Percentiles rank a stretch among this genome's conserved stretches.
phyloP scores from a whole-genome alignment of 148 eudicot species.

The Polygonum aviculare region DNA sequence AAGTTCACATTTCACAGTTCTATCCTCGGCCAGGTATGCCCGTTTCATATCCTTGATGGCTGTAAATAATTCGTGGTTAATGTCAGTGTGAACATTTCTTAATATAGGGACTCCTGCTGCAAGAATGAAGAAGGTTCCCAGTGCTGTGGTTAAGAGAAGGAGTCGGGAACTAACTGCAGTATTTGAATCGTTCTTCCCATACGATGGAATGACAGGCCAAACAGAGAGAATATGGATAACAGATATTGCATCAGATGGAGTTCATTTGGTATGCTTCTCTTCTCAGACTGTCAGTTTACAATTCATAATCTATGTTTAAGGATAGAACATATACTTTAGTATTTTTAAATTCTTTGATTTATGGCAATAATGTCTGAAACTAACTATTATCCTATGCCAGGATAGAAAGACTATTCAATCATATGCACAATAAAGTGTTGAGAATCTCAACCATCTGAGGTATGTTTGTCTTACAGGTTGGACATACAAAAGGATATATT shows the following conservation, averaged over 20 bases:
- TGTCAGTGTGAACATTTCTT: background rate
- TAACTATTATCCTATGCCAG: too few species aligned
- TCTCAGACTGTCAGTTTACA: background rate
- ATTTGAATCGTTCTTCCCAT: slow-evolving; percentile 86
- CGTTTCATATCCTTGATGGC: background rate
- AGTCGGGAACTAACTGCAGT: slow-evolving; percentile 88
- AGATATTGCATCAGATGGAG: slow-evolving; percentile 83
- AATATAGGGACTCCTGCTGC: slow-evolving; percentile 90
- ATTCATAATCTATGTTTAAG: background rate
- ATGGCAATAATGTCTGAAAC: too few species aligned
- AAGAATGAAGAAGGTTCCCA: slow-evolving; percentile 94
- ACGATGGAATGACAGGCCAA: slow-evolving; percentile 80
- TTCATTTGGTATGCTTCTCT: slow-evolving; percentile 57
- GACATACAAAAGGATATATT: slow-evolving; percentile 89
- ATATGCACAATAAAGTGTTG: background rate
- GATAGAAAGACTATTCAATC: too few species aligned
- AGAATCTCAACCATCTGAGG: background rate
- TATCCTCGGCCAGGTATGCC: slow-evolving; percentile 93
- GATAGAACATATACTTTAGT: too few species aligned
- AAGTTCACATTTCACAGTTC: slow-evolving; percentile 98
- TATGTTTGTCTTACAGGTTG: slow-evolving; percentile 42
- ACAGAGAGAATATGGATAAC: slow-evolving; percentile 84
- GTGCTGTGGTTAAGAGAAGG: slow-evolving; percentile 75
- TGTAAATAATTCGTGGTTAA: background rate
- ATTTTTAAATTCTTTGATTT: too few species aligned